Base-by-base conservation (phyloP, 139 green algal species). In the Mychonastes homosphaera region DNA sequence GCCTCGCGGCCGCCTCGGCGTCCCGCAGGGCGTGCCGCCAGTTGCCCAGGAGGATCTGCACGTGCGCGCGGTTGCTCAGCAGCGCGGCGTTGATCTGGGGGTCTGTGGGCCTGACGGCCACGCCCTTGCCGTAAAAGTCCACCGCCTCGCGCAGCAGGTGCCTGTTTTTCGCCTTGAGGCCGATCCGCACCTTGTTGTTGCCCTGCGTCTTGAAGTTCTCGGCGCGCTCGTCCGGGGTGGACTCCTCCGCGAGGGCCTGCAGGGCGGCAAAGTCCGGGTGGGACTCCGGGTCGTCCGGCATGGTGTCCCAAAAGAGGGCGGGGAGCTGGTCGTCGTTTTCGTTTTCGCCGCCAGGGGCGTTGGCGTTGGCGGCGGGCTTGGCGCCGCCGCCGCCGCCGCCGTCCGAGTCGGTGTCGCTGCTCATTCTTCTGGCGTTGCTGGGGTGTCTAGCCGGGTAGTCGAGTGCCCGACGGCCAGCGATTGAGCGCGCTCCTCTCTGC, bases 31-130 rank as follows among this genome's bases (percentile, higher is more conserved):
- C 83, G 34, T 76, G 81, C 19, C 79, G 56, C 64, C 81, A 82
- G 75, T 94, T 94, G 21, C 76, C 77, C 15, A 92, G 68, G 21
- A 84, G 39, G n/a, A 85, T 68, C 34, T 92, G 66, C 19, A 81
- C 82, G n/a, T 94, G 86, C 1, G 86, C 77, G 8, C 83, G 63
- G 57, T 94, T 94, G 73, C 66, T 75, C 57, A 62, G 61, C 30
- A 92, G 66, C 6, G 79, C n/a, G 3, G 71, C 43, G 24, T 73
- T 67, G 35, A 88, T 32, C 12, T n/a, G 18, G 2, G 26, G 34
- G 19, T 83, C 63, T 4, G 27, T 33, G 40, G 53, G 70, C 10
- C 63, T 29, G 13, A 77, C 23, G 0, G 69, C 72, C 13, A 91
- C 53, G 27, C 76, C 84, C 53, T 88, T 64, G 21, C 49, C 79